Conservation (phyloP, 2,329 filamentous ascomycete genomes). For the Diaporthe nobilis region DNA sequence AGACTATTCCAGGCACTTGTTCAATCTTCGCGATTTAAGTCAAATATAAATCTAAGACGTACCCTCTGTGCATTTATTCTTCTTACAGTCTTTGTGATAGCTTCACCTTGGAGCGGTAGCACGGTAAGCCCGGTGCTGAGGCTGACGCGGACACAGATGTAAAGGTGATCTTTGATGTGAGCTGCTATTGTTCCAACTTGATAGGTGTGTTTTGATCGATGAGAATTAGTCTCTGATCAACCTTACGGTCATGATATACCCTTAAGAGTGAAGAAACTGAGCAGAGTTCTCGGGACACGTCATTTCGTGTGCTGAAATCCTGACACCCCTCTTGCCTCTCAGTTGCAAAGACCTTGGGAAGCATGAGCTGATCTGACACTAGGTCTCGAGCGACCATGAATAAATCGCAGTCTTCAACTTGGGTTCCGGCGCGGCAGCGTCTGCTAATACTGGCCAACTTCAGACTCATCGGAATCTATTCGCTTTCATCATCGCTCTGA, state of each 20-base stretch:
- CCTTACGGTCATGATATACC: no score
- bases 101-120: neutral
- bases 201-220: neutral
- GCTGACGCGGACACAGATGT: neutral
- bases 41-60: neutral
- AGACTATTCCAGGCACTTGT: neutral
- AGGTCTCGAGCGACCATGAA: no score
- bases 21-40: neutral
- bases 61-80: neutral
- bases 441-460: no score
- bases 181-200: neutral
- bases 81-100: neutral
- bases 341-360: no score
- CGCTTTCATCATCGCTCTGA: neutral
- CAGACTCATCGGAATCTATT: no score
- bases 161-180: neutral
- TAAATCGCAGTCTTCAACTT: no score
- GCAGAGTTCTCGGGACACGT: neutral
- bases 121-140: neutral
- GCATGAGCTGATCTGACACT: no score
- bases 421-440: no score
- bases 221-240: no score
- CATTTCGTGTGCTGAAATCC: no score
- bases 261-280: neutral
- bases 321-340: no score